Evolutionary conservation across 2,329 filamentous ascomycete genomes (phyloP).

Genomic region (Nothomitra cinnamomea): DNA sequence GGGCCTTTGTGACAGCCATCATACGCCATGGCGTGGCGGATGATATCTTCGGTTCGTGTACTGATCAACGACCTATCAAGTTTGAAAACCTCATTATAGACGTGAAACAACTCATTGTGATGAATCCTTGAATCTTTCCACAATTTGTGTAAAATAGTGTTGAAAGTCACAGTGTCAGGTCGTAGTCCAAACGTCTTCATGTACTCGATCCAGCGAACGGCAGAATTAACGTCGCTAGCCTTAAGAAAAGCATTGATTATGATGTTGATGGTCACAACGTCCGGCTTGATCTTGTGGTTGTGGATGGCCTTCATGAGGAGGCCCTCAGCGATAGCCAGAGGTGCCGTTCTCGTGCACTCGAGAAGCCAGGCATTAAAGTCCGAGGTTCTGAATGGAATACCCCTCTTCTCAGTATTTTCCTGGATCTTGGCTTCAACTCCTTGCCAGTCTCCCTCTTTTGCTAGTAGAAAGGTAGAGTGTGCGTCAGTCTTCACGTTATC

Average conservation of each 20-base stretch:
- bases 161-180: not conserved
- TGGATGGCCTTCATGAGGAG: slow-evolving; percentile 2
- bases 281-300: not conserved
- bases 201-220: not conserved
- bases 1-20: not conserved
- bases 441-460: not conserved
- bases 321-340: not conserved
- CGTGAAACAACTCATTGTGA: not conserved
- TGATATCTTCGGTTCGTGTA: not conserved
- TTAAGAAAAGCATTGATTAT: not conserved
- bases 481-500: not conserved
- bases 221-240: not conserved
- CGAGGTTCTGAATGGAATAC: not conserved
- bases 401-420: not conserved
- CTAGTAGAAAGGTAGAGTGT: not conserved
- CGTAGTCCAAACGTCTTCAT: not conserved
- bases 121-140: slow-evolving; percentile 2
- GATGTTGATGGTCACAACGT: slow-evolving; percentile 1
- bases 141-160: not conserved
- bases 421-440: not conserved
- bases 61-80: not conserved
- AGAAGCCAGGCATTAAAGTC: slow-evolving; percentile 2
- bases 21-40: not conserved
- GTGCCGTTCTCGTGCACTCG: not conserved
- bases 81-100: not conserved